Percentiles rank a stretch among this genome's conserved stretches.
Conservation (phyloP, 345 rosid species). For the Corchorus olitorius region DNA sequence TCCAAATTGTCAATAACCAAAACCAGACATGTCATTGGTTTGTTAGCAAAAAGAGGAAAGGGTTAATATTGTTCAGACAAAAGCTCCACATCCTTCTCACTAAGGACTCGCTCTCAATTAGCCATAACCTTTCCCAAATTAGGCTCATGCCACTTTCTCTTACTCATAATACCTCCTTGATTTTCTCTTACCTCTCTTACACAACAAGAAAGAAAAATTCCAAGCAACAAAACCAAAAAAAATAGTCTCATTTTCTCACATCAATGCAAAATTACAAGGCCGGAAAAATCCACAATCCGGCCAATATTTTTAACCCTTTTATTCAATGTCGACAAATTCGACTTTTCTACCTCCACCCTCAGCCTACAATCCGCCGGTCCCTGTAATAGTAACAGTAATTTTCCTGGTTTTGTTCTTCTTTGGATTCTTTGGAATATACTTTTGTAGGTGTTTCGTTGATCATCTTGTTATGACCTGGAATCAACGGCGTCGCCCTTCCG, state of each 20-base stretch:
- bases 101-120: constrained; percentile 53
- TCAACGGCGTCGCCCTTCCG: constrained; percentile 39
- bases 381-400: constrained; percentile 51
- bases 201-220: neutral
- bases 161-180: constrained; percentile 14
- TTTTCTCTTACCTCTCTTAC: constrained; percentile 24
- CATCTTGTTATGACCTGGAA: constrained; percentile 45
- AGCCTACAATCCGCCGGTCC: constrained; percentile 42
- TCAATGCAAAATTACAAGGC: constrained; percentile 50
- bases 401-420: constrained; percentile 64
- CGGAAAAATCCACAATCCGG: constrained; percentile 54
- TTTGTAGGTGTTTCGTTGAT: constrained; percentile 61
- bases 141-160: constrained; percentile 12
- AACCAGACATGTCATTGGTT: neutral
- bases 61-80: constrained; percentile 17
- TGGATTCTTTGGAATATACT: constrained; percentile 65
- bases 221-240: neutral
- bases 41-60: constrained; percentile 18
- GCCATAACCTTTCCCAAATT: constrained; percentile 32
- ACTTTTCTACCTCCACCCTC: neutral
- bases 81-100: constrained; percentile 27
- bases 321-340: constrained; percentile 43
- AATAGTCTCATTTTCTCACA: neutral
- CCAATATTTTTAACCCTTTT: constrained; percentile 25
- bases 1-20: neutral